phyloP scores from a whole-genome alignment of 2,329 filamentous ascomycete genomes.

The Metarhizium guizhouense region DNA sequence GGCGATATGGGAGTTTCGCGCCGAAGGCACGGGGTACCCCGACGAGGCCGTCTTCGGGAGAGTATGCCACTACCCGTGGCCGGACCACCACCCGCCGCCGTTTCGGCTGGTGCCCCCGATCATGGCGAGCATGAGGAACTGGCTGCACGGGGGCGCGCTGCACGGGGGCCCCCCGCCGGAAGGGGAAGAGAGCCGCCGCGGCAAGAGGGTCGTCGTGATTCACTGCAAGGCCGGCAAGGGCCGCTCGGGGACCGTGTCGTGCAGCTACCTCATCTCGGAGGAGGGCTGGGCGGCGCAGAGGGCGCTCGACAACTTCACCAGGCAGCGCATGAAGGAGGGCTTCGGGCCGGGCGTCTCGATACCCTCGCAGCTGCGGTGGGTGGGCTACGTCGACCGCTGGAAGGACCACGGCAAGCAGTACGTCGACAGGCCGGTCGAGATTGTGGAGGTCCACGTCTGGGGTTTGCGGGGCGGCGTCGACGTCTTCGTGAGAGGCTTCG shows the following conservation, averaged over 20 bases:
- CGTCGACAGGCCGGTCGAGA: conserved; percentile 71
- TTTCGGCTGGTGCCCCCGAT: conserved; percentile 84
- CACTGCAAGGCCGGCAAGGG: conserved; percentile 98
- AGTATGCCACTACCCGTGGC: conserved; percentile 89
- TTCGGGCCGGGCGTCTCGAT: conserved; percentile 91
- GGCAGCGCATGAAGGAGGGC: conserved; percentile 76
- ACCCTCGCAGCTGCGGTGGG: conserved; percentile 80
- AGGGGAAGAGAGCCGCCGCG: conserved; percentile 15
- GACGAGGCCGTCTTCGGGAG: conserved; percentile 80
- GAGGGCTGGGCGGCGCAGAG: conserved; percentile 52
- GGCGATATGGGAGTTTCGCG: conserved; percentile 97
- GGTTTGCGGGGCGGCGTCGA: conserved; percentile 82
- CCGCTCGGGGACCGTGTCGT: conserved; percentile 77
- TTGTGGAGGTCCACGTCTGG: conserved; percentile 85
- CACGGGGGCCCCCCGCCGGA: conserved; percentile 9
- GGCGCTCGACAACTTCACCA: conserved; percentile 55
- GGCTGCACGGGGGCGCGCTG: conserved; percentile 52
- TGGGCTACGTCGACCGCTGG: conserved; percentile 86
- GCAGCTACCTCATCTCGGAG: conserved; percentile 84
- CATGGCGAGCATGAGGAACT: conserved; percentile 86
- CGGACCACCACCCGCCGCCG: conserved; percentile 93
- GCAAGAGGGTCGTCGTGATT: conserved; percentile 68
- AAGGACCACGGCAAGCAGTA: conserved; percentile 67
- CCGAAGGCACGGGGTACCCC: conserved; percentile 91
- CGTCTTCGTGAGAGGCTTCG: conserved; percentile 74